Base-by-base conservation (phyloP, 768 basidiomycete genomes). In the Paxillus rubicundulus region DNA sequence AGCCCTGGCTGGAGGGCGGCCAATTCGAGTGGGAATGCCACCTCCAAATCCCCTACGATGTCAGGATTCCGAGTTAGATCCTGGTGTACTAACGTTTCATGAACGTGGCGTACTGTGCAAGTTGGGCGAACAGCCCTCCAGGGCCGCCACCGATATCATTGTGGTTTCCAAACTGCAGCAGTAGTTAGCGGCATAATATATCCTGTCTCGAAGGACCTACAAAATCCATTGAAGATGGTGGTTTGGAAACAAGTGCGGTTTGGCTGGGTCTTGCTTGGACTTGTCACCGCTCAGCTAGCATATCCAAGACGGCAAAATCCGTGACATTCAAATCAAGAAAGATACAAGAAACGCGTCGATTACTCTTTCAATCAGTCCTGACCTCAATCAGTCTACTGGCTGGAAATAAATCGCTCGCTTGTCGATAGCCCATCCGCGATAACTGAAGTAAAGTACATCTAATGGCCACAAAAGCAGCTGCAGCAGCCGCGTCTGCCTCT, bases 71-170 rank as follows among this genome's bases (percentile, higher is more conserved):
- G 33, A 12, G 45, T 71, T 40, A 66, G 61, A 58, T 55, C 47
- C 30, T 33, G n/a, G 51, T 32, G 27, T 24, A 20, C 17, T 14
- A 33, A 39, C 28, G 6, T 21, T 33, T 24, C 18, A 36, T 21
- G 55, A 41, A 58, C 43, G 30, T 61, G 45, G 60, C 70, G 37
- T 68, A 87, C 82, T 82, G 82, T 12, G 84, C 83, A 28, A 90
- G 69, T 47, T 89, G 86, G 38, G 80, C 76, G 42, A 91, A 76
- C 36, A 91, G 61, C 18, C 80, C 85, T 14, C 70, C 84, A 30
- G 86, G 80, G 4, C 79, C 83, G 61, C 74, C 79, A 43, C 59
- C 64, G 27, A 74, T 61, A 9, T 65, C 71, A 50, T 75, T 59
- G 42, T 57, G 58, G 53, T 70, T 52, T 17, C 64, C 71, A 56